Percentiles rank a stretch among this genome's conserved stretches.
phyloP scores from a whole-genome alignment of 2,329 filamentous ascomycete genomes.

The Cytospora leucostoma region DNA sequence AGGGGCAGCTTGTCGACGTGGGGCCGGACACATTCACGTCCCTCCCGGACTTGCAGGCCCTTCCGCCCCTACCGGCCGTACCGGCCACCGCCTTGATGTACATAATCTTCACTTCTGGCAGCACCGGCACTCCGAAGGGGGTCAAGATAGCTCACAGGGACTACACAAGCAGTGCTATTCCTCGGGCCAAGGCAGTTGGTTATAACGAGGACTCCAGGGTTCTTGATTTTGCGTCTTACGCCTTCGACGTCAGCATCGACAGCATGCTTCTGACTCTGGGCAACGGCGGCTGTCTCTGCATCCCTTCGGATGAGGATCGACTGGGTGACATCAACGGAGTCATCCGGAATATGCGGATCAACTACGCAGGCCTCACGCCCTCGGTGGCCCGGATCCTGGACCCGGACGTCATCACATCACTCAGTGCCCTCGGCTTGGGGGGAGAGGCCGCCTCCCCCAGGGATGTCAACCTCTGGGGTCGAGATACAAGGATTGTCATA shows the following conservation, averaged over 20 bases:
- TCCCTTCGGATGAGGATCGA: conserved; percentile 55
- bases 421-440: conserved; percentile 51
- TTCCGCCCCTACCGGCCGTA: conserved; percentile 29
- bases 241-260: conserved; percentile 45
- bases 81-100: conserved; percentile 32
- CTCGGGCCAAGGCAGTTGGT: conserved; percentile 47
- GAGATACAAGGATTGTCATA: conserved; percentile 49
- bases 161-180: conserved; percentile 35
- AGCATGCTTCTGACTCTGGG: conserved; percentile 45
- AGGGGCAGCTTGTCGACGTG: conserved; percentile 10
- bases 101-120: conserved; percentile 60
- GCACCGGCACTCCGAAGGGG: conserved; percentile 57
- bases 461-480: conserved; percentile 51
- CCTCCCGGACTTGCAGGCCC: neutral
- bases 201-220: conserved; percentile 38
- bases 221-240: conserved; percentile 40
- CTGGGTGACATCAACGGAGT: conserved; percentile 43
- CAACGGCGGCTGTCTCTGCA: conserved; percentile 45
- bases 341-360: conserved; percentile 38
- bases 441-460: conserved; percentile 56
- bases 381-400: conserved; percentile 52
- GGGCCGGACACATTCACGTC: conserved; percentile 13
- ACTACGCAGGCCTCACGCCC: conserved; percentile 54
- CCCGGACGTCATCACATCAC: conserved; percentile 47
- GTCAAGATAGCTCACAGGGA: conserved; percentile 42